Evolutionary conservation across 2,329 filamentous ascomycete species (phyloP).

Genomic region (Penicillium sp.): DNA sequence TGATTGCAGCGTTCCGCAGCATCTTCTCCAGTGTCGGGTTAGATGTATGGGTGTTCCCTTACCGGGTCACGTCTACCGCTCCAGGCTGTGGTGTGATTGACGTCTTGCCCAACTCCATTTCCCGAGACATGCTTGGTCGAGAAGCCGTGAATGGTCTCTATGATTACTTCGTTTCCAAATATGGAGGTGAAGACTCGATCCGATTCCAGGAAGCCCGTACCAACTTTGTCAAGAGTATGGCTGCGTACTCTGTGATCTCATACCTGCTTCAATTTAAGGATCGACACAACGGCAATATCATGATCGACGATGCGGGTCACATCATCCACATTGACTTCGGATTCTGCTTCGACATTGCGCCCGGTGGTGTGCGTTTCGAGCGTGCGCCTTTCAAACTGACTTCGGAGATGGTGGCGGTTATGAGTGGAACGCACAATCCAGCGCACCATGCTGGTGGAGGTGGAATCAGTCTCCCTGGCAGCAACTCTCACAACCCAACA

Average conservation of each 20-base stretch:
- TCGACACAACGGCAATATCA: constrained; percentile 98
- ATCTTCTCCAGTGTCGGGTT: constrained; percentile 94
- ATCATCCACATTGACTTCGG: constrained; percentile 99
- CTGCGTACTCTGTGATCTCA: constrained; percentile 93
- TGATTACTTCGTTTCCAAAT: constrained; percentile 96
- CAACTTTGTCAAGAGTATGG: constrained; percentile 99
- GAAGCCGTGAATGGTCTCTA: constrained; percentile 97
- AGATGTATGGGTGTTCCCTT: constrained; percentile 94
- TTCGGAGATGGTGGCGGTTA: constrained; percentile 96
- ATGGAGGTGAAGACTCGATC: constrained; percentile 91
- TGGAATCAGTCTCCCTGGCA: constrained; percentile 24
- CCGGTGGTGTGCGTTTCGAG: constrained; percentile 95
- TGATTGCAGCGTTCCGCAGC: constrained; percentile 94
- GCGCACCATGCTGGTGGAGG: constrained; percentile 23
- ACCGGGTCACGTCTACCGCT: constrained; percentile 93
- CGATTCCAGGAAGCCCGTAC: constrained; percentile 89
- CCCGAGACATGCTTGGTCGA: constrained; percentile 94
- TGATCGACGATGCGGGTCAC: constrained; percentile 95
- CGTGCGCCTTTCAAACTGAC: constrained; percentile 98
- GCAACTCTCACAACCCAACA: constrained; percentile 42
- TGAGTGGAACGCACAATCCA: constrained; percentile 64
- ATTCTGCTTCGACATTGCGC: constrained; percentile 98
- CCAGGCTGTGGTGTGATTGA: constrained; percentile 98
- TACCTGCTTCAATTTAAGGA: constrained; percentile 99
- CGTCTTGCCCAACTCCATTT: constrained; percentile 94